Base-by-base conservation (phyloP, 306 rosid genomes). In the Spatholobus suberectus region DNA sequence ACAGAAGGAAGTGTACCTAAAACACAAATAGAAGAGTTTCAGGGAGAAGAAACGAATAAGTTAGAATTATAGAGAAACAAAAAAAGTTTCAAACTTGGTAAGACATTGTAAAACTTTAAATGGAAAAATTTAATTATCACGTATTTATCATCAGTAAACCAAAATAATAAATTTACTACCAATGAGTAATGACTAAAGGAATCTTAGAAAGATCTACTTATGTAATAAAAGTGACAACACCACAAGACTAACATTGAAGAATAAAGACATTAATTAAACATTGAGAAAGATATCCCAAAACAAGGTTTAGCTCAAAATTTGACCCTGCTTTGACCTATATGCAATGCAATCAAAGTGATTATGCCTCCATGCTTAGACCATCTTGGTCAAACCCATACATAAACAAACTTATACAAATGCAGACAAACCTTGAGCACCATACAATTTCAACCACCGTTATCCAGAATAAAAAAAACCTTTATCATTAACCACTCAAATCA, bases 341-440 rank as follows among this genome's bases (percentile, higher is more conserved):
- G 32, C 49, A 47, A 46, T 26, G 75, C 29, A 80, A 75, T 65
- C 35, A 34, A 69, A 79, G 75, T 43, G 85, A 85, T 59, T 76
- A 55, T 46, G 79, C 8, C 8, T 12, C 71, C 52, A 51, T 26
- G 38, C 70, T 71, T 70, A 43, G 29, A 70, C 75, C 75, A 59
- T 74, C 27, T 66, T 63, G 69, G 70, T 55, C 70, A 82, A 83
- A 51, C 23, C 11, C 59, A 62, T 58, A n/a, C 13, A 69, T 26
- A 21, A 74, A 47, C 63, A 76, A 71, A 73, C 80, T 35, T 23
- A 73, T 12, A 38, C n/a, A 18, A 79, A 69, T 71, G 79, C 62
- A 84, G 80, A 17, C 6, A 68, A 63, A 67, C 79, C 38, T 26
- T 66, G 69, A 77, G 24, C 73, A 68, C 51, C 62, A 32, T 80